These are phyloP conservation scores for Paecilomyces formosus DNA, from an alignment of 2,329 filamentous ascomycete genomes.

Conservation along the genomic window DNA sequence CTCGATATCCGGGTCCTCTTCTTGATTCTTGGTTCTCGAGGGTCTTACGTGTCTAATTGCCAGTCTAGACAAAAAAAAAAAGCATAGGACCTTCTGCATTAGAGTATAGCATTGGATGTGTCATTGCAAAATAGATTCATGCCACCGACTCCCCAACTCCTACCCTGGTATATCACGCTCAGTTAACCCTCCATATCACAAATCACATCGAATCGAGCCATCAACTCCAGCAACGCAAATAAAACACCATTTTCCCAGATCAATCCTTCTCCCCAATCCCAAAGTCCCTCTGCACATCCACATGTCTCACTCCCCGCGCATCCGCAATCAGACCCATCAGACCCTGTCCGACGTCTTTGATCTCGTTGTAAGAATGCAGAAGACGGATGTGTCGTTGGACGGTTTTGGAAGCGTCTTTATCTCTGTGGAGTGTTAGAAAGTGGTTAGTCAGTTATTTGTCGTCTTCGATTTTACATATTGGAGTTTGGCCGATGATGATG, in stretches of 20 bases:
- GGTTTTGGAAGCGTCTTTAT: conserved; percentile 42
- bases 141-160: not conserved
- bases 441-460: not conserved
- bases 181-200: not conserved
- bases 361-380: conserved; percentile 63
- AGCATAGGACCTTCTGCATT: not conserved
- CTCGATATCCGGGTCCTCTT: not conserved
- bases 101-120: not conserved
- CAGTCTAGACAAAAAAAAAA: not conserved
- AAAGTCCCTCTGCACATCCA: conserved; percentile 34
- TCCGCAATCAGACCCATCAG: conserved; percentile 63
- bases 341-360: conserved; percentile 60
- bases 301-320: conserved; percentile 48
- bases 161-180: not conserved
- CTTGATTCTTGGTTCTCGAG: not conserved
- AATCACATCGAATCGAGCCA: not conserved
- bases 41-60: not conserved
- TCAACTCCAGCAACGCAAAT: not conserved
- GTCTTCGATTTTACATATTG: too few relatives aligned
- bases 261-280: conserved; percentile 31
- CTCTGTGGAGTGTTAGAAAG: conserved; percentile 11
- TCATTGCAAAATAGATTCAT: too few relatives aligned
- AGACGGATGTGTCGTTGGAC: conserved; percentile 58
- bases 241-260: conserved; percentile 1
- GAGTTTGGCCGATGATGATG: not conserved